Base-by-base conservation (phyloP, 2,329 filamentous ascomycete genomes). In the Leptodontidium sp. region DNA sequence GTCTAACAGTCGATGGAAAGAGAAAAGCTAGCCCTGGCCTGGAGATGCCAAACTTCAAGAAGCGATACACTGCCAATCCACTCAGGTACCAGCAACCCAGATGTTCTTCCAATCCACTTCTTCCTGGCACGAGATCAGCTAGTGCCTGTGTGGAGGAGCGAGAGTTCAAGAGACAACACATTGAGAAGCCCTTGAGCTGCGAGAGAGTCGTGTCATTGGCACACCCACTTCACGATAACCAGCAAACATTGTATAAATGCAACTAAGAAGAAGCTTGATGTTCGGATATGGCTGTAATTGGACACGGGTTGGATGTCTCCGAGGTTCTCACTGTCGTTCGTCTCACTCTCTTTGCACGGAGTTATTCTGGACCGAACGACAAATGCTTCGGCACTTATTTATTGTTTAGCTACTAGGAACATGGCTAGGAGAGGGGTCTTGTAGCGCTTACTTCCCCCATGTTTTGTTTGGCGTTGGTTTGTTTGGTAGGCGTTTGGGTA, bases 401-500 rank as follows among this genome's bases (percentile, higher is more conserved):
- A 50, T 35, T 35, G 40, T 61, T 32, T 17, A 26, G 40, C 26
- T 29, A 57, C 52, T 4, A 61, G 40, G 24, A 32, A 14, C 14
- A 29, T 47, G n/a, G 9, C 17, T 11, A 55, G n/a, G 29, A 26
- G 61, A 52, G 26, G 45, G 38, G n/a, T 29, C 40, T 55, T 14
- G 12, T 35, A 62, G 59, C 43, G 12, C 26, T 62, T 35, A 11
- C 32, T 64, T 55, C 21, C 21, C 21, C 21, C 35, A 29, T 55
- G 29, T 26, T 55, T 35, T 29, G 11, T 43, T 55, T 53, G 21
- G 47, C 14, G 40, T 29, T 15, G 40, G 17, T 50, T 43, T 62
- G 26, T 35, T 62, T 50, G 61, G 61, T 38, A 5, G 61, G 17
- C n/a, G 61, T 63, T 63, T 59, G 29, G 29, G 29, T 32, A 9